These are phyloP conservation scores for Phytophthora podocarpi DNA, from an alignment of 352 stramenopile species.

Conservation along the genomic window DNA sequence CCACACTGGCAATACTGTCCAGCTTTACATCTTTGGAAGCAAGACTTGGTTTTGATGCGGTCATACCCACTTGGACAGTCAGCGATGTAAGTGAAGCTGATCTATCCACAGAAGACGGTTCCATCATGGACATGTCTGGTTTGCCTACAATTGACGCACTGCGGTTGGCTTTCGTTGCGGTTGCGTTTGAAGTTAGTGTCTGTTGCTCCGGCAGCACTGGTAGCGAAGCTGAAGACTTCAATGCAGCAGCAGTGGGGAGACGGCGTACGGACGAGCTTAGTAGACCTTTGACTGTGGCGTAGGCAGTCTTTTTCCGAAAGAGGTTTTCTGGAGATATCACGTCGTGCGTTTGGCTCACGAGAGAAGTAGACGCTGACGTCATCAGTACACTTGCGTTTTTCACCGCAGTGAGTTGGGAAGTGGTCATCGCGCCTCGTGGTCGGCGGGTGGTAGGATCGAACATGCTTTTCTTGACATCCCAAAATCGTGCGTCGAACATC, in stretches of 20 bases:
- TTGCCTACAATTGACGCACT: no score
- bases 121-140: no score
- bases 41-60: slow-evolving; percentile 1
- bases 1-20: slow-evolving; percentile 28
- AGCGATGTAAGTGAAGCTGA: neutral
- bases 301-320: slow-evolving; percentile 71
- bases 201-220: slow-evolving; percentile 30
- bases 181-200: neutral
- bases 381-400: slow-evolving; percentile 54
- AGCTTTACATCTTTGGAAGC: slow-evolving; percentile 30
- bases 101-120: slow-evolving; percentile 1
- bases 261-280: slow-evolving; percentile 58
- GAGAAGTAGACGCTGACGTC: slow-evolving; percentile 24
- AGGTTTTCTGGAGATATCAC: slow-evolving; percentile 71
- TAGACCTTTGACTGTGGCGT: slow-evolving; percentile 63
- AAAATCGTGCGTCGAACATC: slow-evolving; percentile 64
- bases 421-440: slow-evolving; percentile 47
- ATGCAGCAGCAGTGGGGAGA: slow-evolving; percentile 44
- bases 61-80: neutral
- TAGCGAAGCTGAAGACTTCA: slow-evolving; percentile 37
- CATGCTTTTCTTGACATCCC: slow-evolving; percentile 75
- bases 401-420: slow-evolving; percentile 47
- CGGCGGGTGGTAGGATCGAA: slow-evolving; percentile 45
- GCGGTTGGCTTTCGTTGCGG: neutral
- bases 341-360: slow-evolving; percentile 46